These are phyloP conservation scores for Nakazawaea molendinolei DNA, from an alignment of 805 yeast species.

Conservation along the genomic window DNA sequence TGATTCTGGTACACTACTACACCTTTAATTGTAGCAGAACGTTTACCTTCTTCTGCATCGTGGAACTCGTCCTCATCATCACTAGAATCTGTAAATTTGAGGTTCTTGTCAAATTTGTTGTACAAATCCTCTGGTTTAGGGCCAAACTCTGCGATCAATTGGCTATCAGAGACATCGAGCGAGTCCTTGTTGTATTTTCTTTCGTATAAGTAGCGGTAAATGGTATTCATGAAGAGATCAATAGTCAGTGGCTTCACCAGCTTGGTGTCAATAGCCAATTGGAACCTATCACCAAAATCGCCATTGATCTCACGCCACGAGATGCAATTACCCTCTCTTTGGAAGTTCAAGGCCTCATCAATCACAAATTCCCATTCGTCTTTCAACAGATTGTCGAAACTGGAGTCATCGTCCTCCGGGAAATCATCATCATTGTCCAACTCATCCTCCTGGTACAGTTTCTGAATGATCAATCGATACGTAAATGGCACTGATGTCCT, in stretches of 20 bases:
- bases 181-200: constrained; percentile 58
- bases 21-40: constrained; percentile 7
- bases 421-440: constrained; percentile 49
- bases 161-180: constrained; percentile 33
- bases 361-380: constrained; percentile 74
- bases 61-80: constrained; percentile 22
- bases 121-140: constrained; percentile 15
- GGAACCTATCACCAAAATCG: constrained; percentile 80
- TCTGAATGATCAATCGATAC: constrained; percentile 65
- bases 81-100: constrained; percentile 14
- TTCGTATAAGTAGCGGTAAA: constrained; percentile 70
- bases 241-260: constrained; percentile 49
- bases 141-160: constrained; percentile 26
- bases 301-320: constrained; percentile 82
- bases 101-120: constrained; percentile 8
- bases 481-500: constrained; percentile 58
- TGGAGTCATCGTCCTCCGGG: constrained; percentile 35
- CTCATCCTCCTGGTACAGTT: constrained; percentile 65
- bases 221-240: constrained; percentile 53
- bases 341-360: constrained; percentile 51
- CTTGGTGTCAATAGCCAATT: constrained; percentile 61
- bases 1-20: constrained; percentile 10
- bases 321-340: constrained; percentile 46
- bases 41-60: constrained; percentile 24
- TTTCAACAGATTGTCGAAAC: constrained; percentile 22